Evolutionary conservation across 805 yeast species (phyloP), one percentile per base, ranked within the genome.

Genomic region (Kuraishia piskuri): DNA sequence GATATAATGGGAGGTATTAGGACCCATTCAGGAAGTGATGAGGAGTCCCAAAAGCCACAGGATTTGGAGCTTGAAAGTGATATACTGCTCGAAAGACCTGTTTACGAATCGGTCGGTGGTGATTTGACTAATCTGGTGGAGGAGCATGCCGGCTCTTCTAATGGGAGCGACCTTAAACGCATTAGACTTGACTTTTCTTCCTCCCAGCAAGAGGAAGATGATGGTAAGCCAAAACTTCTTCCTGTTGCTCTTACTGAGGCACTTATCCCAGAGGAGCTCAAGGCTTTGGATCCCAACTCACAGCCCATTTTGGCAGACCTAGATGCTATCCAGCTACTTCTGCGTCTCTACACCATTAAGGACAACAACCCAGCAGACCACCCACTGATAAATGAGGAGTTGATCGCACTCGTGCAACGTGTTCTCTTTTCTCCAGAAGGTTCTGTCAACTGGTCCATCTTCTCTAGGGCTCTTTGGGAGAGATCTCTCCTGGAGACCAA

Each of bases 401-500:
- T 90, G n/a, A 66, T 79, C 57, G 92, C 97, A 0, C 68, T 89
- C 46, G 84, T 88, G 2, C 78, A 79, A 49, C 78, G 99, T 59
- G 77, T 92, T 10, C 70, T 92, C 21, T 79, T 78, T 66, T 73
- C 80, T 50, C 75, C 77, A 10, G 62, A 64, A 3, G 69, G 71
- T 3, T 58, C 70, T 1, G 76, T 79, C 19, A 86, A 88, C 66
- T 90, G 96, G 90, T 69, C 87, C 1, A 66, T 92, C 2, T 90
- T 84, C 61, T 81, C 91, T 1, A 76, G 91, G 57, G 87, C 96
- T 0, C 71, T 94, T 48, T 94, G 97, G 97, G 88, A 86, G 62
- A 80, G 98, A 65, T 89, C 97, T 7, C 61, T 88, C 21, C 72
- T 91, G 40, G 99, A 94, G 66, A 80, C 96, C 0, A 76, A 77